Percentiles rank a stretch among this genome's conserved stretches.
These are phyloP conservation scores for Cyberlindnera mrakii DNA, from an alignment of 805 yeast species.

Conservation along the genomic window DNA sequence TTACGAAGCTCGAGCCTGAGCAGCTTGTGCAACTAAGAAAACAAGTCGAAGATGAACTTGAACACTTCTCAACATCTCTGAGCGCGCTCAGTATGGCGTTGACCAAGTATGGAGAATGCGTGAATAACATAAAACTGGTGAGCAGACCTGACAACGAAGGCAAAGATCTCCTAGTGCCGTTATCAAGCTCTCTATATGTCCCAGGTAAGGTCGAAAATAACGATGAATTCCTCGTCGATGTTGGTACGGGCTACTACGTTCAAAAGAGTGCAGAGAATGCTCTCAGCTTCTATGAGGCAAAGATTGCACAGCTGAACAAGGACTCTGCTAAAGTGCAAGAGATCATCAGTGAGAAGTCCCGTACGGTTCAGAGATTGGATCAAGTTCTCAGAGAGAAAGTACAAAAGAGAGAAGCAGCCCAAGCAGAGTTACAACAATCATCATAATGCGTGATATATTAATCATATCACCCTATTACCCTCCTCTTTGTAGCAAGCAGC, in stretches of 20 bases:
- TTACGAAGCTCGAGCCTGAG: constrained; percentile 68
- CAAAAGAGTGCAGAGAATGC: constrained; percentile 72
- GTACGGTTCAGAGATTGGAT: constrained; percentile 57
- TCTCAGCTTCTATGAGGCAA: constrained; percentile 60
- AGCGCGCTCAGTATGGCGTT: constrained; percentile 82
- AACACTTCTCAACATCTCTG: constrained; percentile 78
- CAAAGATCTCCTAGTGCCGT: constrained; percentile 68
- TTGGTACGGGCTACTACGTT: constrained; percentile 94
- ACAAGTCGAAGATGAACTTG: constrained; percentile 77
- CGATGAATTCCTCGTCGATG: constrained; percentile 77
- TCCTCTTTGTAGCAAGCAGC: too few species aligned
- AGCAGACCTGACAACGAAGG: constrained; percentile 34
- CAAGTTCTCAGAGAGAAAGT: constrained; percentile 47
- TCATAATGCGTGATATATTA: not conserved
- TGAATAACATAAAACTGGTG: constrained; percentile 57
- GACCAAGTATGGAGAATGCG: constrained; percentile 75
- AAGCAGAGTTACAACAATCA: not conserved
- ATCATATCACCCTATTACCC: too few species aligned
- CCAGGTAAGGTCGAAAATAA: constrained; percentile 72
- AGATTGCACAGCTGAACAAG: constrained; percentile 62
- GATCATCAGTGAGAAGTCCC: constrained; percentile 70
- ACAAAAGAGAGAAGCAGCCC: constrained; percentile 21
- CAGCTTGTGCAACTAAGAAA: constrained; percentile 81
- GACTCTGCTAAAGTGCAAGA: constrained; percentile 71
- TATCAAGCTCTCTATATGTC: constrained; percentile 82